These are phyloP conservation scores for Penicillium canescens DNA, from an alignment of 495 filamentous ascomycete genomes.

Conservation along the genomic window DNA sequence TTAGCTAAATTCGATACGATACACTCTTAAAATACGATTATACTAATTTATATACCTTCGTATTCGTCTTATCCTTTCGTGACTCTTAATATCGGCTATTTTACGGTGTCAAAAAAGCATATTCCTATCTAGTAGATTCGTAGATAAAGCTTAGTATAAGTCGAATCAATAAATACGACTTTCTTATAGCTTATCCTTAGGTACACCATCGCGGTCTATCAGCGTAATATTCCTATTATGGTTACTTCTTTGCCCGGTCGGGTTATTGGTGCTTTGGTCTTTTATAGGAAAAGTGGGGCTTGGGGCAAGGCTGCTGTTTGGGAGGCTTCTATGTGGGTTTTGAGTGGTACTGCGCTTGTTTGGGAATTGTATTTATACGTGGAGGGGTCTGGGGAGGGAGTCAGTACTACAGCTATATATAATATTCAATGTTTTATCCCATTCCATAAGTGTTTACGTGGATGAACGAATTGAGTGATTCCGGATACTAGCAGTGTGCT, in stretches of 20 bases:
- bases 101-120: too few species aligned
- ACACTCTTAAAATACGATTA: too few species aligned
- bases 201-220: conserved; percentile 19
- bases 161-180: too few species aligned
- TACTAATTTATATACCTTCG: too few species aligned
- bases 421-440: neutral
- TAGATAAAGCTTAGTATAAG: too few species aligned
- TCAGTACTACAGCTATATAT: neutral
- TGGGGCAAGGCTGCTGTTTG: conserved; percentile 14
- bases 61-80: too few species aligned
- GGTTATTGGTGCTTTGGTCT: conserved; percentile 11
- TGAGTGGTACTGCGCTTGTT: conserved; percentile 12
- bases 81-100: too few species aligned
- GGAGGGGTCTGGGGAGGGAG: neutral
- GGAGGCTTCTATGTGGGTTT: conserved; percentile 10
- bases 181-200: neutral
- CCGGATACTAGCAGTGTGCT: too few species aligned
- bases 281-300: conserved; percentile 12
- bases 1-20: too few species aligned
- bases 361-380: conserved; percentile 8
- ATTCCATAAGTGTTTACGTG: too few species aligned
- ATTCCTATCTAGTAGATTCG: neutral
- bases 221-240: conserved; percentile 15
- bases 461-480: too few species aligned
- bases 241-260: conserved; percentile 15